Percentiles rank a stretch among this genome's conserved stretches.
Evolutionary conservation across 2,329 filamentous ascomycete species (phyloP).

Genomic region (Cercospora zeina): DNA sequence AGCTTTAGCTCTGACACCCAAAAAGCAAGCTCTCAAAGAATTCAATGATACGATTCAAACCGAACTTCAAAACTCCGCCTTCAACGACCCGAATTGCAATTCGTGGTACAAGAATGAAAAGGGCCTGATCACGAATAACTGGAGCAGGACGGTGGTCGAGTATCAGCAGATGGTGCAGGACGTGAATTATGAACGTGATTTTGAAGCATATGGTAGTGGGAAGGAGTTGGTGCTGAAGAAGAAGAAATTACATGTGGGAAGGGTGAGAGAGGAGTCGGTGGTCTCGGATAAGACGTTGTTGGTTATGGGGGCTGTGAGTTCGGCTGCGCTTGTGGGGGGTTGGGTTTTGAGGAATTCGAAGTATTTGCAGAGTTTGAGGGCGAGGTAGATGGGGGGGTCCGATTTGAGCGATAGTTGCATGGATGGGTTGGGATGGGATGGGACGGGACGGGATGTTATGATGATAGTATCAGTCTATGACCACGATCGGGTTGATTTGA

Average conservation of each 20-base stretch:
- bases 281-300: constrained; percentile 45
- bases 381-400: constrained; percentile 23
- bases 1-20: constrained; percentile 51
- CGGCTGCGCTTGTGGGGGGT: constrained; percentile 42
- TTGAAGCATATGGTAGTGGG: constrained; percentile 41
- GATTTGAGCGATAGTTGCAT: no score
- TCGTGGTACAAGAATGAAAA: constrained; percentile 60
- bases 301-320: constrained; percentile 42
- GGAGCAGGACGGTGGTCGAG: constrained; percentile 54
- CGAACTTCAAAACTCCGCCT: constrained; percentile 48
- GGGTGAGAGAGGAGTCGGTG: constrained; percentile 49
- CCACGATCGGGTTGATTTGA: not conserved
- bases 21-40: constrained; percentile 41
- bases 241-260: constrained; percentile 43
- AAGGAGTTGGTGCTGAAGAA: constrained; percentile 40
- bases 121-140: constrained; percentile 60
- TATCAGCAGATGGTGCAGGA: constrained; percentile 53
- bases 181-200: constrained; percentile 50
- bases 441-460: not conserved
- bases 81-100: constrained; percentile 57
- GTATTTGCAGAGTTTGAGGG: constrained; percentile 30
- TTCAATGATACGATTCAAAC: constrained; percentile 54
- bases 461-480: not conserved
- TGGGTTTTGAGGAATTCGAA: constrained; percentile 50
- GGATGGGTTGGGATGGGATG: no score